Base-by-base conservation (phyloP, 2,329 filamentous ascomycete species). In the Seiridium cupressi region DNA sequence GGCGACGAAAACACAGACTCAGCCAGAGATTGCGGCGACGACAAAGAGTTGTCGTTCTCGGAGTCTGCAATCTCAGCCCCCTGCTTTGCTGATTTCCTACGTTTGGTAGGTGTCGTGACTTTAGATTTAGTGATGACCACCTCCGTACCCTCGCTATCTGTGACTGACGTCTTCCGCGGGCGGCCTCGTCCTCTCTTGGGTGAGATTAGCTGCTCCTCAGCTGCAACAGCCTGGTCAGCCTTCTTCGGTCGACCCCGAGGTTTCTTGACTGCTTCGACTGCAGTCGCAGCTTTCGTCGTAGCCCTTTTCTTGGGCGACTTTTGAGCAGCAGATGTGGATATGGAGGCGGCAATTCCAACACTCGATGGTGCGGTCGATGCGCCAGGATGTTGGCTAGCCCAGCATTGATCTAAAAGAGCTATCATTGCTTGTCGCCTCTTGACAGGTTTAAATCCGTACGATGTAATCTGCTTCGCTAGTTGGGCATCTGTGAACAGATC, bases 391-490 rank as follows among this genome's bases (percentile, higher is more conserved):
- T 86, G 86, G 60, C 85, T 86, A 64, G 83, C 75, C 89, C 90
- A 93, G 71, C 91, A 93, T 68, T 87, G 84, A 56, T 90, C 78
- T 10, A 93, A 76, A 9, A 92, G 73, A 1, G 84, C 78, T 62
- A 93, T 87, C 88, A 91, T 92, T 7, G 85, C 85, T 54, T 82
- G 79, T 18, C 90, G 82, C 59, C 79, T 85, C 69, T 88, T 91
- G 36, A 93, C 77, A 1, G 87, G 78, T 69, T 93, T 93, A 74
- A 93, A 93, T 0, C 89, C 89, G 67, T 87, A 92, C 0, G 79
- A 78, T 4, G 81, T 76, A 49, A 93, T 76, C 67, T 89, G 82
- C 59, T 81, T 84, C 3, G 85, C 77, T 13, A 93, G 76, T 60
- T 90, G 84, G 7, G 79, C 74, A 62, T 89, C 87, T 3, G 87